Base-by-base conservation (phyloP, 2,329 filamentous ascomycete genomes). In the Colletotrichum chrysophilum region DNA sequence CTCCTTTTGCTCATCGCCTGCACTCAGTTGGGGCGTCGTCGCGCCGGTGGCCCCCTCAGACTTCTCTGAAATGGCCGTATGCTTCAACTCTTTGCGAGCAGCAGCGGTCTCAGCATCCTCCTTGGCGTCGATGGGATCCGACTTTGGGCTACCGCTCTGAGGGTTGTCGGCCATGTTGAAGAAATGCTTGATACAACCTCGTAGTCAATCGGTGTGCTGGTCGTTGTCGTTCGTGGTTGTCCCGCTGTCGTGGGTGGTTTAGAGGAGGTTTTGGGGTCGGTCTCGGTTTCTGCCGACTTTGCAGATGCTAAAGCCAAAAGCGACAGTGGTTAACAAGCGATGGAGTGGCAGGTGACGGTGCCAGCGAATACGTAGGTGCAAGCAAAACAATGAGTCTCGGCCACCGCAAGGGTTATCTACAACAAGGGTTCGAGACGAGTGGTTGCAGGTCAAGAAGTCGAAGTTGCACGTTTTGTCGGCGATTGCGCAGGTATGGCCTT, bases 31-130 rank as follows among this genome's bases (percentile, higher is more conserved):
- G 56, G 80, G 71, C 64, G 38, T 79, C 75, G 77, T 82, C 77
- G 77, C 80, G 77, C 72, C 75, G 70, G 77, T 77, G 70, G 71
- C 32, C 65, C 78, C 72, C 58, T 79, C 80, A 69, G 79, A 77
- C 77, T 83, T 87, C 79, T 90, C 91, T 18, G 91, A 93, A 77
- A 93, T 93, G 68, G 86, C 88, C 12, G 91, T 92, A 77, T 93
- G 91, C 84, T 90, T 91, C 55, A 93, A 87, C 84, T 93, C 92
- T 79, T 92, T 89, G 76, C 92, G 89, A 43, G 92, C 87, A 67
- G 91, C 91, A 74, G 90, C 90, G 55, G 92, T 93, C 80, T 91
- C 91, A 43, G 90, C 89, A 82, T 93, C 92, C 79, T 93, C 92
- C 70, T 86, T 88, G 38, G 80, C 80, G 72, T 85, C 84, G 77